A percentile compares a stretch with the other conserved stretches of the same genome.
phyloP scores from a whole-genome alignment of 768 basidiomycete species.

The Hypholoma sublateritium region DNA sequence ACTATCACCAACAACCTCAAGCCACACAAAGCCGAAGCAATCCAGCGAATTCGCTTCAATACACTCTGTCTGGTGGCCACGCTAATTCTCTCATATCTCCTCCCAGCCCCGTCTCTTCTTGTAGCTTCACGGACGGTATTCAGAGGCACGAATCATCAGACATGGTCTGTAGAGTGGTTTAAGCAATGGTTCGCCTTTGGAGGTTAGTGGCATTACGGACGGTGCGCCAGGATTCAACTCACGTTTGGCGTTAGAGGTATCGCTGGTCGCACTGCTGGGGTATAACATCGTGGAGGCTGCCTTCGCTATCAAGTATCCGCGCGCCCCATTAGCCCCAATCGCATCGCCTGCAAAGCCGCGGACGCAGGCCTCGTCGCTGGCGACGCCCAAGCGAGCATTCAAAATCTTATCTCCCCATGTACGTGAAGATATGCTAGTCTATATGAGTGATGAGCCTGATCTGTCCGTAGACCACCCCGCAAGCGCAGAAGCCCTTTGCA shows the following conservation, averaged over 20 bases:
- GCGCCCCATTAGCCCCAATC: slow-evolving; percentile 30
- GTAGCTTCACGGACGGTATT: slow-evolving; percentile 29
- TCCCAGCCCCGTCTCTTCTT: slow-evolving; percentile 40
- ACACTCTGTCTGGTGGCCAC: slow-evolving; percentile 32
- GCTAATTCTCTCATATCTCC: slow-evolving; percentile 34
- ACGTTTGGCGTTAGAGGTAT: slow-evolving; percentile 29
- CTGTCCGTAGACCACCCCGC: slow-evolving; percentile 36
- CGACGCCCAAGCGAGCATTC: slow-evolving; percentile 36
- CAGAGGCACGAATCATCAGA: slow-evolving; percentile 20
- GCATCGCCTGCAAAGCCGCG: slow-evolving; percentile 33
- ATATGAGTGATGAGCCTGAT: neutral
- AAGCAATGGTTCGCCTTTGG: slow-evolving; percentile 39
- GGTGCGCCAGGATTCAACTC: neutral
- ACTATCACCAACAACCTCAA: slow-evolving; percentile 34
- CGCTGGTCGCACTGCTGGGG: slow-evolving; percentile 28
- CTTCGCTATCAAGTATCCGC: slow-evolving; percentile 46
- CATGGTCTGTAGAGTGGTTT: slow-evolving; percentile 34
- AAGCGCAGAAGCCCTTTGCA: slow-evolving; percentile 43
- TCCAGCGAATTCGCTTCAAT: slow-evolving; percentile 42
- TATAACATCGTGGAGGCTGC: slow-evolving; percentile 41
- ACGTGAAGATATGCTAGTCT: neutral
- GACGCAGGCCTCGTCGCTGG: slow-evolving; percentile 18
- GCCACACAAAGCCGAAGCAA: slow-evolving; percentile 44
- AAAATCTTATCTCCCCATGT: slow-evolving; percentile 42
- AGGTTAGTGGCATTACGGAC: slow-evolving; percentile 25